Percentiles rank a stretch among this genome's conserved stretches.
Evolutionary conservation across 2,329 filamentous ascomycete genomes (phyloP).

Genomic region (Dothideomycetes sp.): DNA sequence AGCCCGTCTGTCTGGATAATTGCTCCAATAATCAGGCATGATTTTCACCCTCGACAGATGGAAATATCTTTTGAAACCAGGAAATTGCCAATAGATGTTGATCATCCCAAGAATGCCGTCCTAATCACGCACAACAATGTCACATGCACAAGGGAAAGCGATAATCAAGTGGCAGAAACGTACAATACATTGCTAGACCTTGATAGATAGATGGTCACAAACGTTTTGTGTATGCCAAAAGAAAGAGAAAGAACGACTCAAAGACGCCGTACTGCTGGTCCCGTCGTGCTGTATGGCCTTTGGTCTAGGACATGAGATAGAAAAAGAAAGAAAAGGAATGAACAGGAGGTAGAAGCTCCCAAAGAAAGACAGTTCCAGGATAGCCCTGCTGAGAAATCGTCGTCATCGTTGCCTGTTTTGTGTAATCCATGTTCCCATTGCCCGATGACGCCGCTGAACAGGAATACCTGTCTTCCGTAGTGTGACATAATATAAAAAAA

Average conservation of each 20-base stretch:
- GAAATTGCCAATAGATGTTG: too few relatives aligned
- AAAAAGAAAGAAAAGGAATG: conserved; percentile 9
- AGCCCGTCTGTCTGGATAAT: too few relatives aligned
- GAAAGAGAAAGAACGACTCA: too few relatives aligned
- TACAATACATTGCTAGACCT: conserved; percentile 4
- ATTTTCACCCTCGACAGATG: too few relatives aligned
- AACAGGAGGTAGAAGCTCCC: conserved; percentile 12
- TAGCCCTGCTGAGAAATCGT: not conserved
- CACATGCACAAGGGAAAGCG: too few relatives aligned
- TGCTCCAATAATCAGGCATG: too few relatives aligned
- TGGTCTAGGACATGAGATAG: conserved; percentile 7
- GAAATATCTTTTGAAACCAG: too few relatives aligned
- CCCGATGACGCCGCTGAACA: conserved; percentile 9
- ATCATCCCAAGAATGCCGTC: too few relatives aligned
- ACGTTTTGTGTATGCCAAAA: too few relatives aligned
- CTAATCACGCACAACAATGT: too few relatives aligned
- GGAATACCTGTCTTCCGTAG: conserved; percentile 14
- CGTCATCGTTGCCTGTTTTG: conserved; percentile 9
- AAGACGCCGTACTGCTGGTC: conserved; percentile 1
- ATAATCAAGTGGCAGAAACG: too few relatives aligned
- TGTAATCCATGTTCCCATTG: conserved; percentile 9
- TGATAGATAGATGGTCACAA: too few relatives aligned
- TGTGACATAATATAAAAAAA: conserved; percentile 13
- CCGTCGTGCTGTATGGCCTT: conserved; percentile 11
- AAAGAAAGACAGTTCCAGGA: not conserved